phyloP scores from a whole-genome alignment of 1,284 basidiomycete species.

The Malassezia arunalokei region DNA sequence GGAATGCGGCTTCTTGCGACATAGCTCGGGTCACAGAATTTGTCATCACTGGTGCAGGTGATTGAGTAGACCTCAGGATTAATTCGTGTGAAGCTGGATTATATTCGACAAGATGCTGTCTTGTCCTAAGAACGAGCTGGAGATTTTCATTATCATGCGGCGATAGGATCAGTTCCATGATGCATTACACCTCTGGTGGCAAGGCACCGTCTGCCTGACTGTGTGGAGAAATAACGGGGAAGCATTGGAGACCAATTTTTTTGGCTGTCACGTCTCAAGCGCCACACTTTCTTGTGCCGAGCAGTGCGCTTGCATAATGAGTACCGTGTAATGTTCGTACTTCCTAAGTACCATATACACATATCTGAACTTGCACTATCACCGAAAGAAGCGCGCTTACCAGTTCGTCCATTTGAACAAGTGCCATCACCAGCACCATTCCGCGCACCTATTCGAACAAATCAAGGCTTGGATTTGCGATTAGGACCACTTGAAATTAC shows the following conservation, averaged over 20 bases:
- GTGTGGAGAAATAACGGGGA: too few relatives aligned
- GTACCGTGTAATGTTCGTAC: background rate
- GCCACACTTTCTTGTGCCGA: too few relatives aligned
- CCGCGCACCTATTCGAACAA: background rate
- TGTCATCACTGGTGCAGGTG: too few relatives aligned
- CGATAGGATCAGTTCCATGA: slow-evolving; percentile 22
- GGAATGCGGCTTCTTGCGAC: too few relatives aligned
- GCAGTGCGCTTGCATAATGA: too few relatives aligned
- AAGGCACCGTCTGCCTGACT: too few relatives aligned
- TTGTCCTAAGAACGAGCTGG: slow-evolving; percentile 31
- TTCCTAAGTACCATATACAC: slow-evolving; percentile 7
- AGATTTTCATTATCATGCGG: slow-evolving; percentile 14
- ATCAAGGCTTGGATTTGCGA: background rate
- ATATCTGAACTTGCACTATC: background rate
- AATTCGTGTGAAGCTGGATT: slow-evolving; percentile 23
- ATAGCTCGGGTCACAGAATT: too few relatives aligned
- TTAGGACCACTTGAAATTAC: slow-evolving; percentile 1
- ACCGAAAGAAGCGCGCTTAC: background rate
- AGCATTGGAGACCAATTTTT: too few relatives aligned
- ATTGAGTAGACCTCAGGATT: slow-evolving; percentile 15
- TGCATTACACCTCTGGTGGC: background rate
- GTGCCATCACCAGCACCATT: background rate
- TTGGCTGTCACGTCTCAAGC: too few relatives aligned
- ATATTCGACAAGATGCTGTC: slow-evolving; percentile 28
- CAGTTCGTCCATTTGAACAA: background rate